phyloP scores from a whole-genome alignment of 176 grass and related monocot species.

The Saccharum officinarum region DNA sequence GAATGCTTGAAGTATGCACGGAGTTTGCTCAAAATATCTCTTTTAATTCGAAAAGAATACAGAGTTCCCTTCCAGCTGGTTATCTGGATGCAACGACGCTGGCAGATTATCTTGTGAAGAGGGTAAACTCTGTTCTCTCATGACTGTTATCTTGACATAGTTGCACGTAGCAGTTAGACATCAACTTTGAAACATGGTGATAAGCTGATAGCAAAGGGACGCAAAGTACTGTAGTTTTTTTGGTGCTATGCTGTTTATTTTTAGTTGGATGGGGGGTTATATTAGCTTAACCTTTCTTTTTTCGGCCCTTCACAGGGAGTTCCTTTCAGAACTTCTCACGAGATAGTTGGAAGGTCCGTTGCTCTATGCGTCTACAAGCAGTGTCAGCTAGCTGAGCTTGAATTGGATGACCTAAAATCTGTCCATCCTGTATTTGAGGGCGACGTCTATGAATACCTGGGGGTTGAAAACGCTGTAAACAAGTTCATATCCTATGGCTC shows the following conservation, averaged over 20 bases:
- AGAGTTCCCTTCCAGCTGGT: constrained; percentile 79
- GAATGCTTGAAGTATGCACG: constrained; percentile 90
- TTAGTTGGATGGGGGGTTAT: not conserved
- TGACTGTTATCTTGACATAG: not conserved
- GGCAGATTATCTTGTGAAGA: constrained; percentile 99
- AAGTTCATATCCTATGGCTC: constrained; percentile 94
- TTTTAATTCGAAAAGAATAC: constrained; percentile 85
- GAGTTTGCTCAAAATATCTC: constrained; percentile 95
- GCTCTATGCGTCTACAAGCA: constrained; percentile 71
- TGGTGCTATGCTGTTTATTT: not conserved
- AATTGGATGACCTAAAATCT: constrained; percentile 61
- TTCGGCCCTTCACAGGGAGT: constrained; percentile 44
- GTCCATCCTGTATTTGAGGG: constrained; percentile 73
- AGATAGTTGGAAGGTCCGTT: constrained; percentile 89
- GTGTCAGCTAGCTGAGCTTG: constrained; percentile 77
- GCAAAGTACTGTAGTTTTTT: not conserved
- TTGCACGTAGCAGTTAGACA: not conserved
- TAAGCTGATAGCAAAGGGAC: not conserved
- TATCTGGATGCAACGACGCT: constrained; percentile 97
- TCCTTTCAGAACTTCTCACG: constrained; percentile 94
- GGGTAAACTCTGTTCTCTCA: constrained; percentile 49
- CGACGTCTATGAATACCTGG: constrained; percentile 78
- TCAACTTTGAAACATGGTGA: not conserved
- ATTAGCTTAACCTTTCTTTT: not conserved
- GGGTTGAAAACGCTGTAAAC: constrained; percentile 82